Base-by-base conservation (phyloP, 495 filamentous ascomycete species). In the Penicillium chermesinum region DNA sequence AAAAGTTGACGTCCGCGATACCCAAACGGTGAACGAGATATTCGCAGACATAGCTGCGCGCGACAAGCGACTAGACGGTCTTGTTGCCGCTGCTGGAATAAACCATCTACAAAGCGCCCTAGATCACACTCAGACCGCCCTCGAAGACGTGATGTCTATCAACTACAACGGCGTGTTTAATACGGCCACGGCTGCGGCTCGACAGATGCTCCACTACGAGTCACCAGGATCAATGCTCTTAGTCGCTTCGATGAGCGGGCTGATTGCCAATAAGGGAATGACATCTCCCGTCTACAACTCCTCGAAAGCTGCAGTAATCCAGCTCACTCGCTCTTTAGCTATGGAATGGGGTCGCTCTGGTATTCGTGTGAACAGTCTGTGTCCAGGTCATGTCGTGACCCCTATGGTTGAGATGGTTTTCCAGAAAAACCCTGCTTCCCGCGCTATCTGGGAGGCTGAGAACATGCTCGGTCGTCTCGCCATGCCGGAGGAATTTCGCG, bases 21-120 rank as follows among this genome's bases (percentile, higher is more conserved):
- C 57, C 14, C 39, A 59, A 45, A 19, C 22, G 72, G 45, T 50
- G 1, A 45, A 66, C 1, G 55, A 61, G 25, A 39, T 50, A 19
- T 62, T 64, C 32, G 59, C 80, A 14, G 73, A 79, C 22, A 76
- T 76, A 20, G 73, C 57, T 22, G 30, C 58, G 3, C 54, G 58
- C 10, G 54, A 61, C 21, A 63, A 74, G 49, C 69, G 77, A 4
- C 71, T 89, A 14, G 80, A 90, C 46, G 84, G 91, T 17, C 70
- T 89, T 13, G 77, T 94, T 69, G 90, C 88, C 67, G 86, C 86
- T 44, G 89, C 89, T 22, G 88, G 89, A 54, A 89, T 94, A 48
- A 87, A 88, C 52, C 75, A 74, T 42, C 82, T 79, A 55, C 67
- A 69, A 0, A 62, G 77, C 1, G 82, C 84, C 1, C 62, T 86